Percentiles rank a stretch among this genome's conserved stretches.
Evolutionary conservation across 352 stramenopile genomes (phyloP).

Genomic region (Pythium sp.): DNA sequence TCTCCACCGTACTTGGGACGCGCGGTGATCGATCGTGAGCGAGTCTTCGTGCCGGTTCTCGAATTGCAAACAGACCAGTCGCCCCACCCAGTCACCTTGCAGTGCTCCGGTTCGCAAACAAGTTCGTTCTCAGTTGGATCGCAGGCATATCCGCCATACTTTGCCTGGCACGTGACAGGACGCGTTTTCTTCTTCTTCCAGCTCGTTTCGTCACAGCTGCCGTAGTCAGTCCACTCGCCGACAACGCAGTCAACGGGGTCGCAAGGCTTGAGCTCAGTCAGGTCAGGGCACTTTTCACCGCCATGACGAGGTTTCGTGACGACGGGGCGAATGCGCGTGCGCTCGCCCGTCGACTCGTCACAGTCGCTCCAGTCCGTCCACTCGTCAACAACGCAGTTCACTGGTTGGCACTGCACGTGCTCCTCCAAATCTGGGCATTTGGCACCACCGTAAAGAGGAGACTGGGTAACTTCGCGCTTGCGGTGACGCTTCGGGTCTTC

Average conservation of each 20-base stretch:
- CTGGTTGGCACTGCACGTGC: constrained; percentile 32
- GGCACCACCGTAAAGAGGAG: constrained; percentile 29
- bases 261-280: constrained; percentile 37
- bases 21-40: constrained; percentile 21
- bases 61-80: constrained; percentile 33
- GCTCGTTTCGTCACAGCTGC: constrained; percentile 34
- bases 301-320: constrained; percentile 24
- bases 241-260: constrained; percentile 47
- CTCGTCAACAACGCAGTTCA: constrained; percentile 36
- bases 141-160: constrained; percentile 41
- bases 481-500: constrained; percentile 41
- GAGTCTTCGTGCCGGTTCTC: constrained; percentile 37
- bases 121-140: constrained; percentile 44
- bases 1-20: constrained; percentile 36
- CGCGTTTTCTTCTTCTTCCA: constrained; percentile 51
- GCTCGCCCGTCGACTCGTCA: constrained; percentile 32
- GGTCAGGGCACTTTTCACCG: constrained; percentile 27
- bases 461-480: constrained; percentile 30
- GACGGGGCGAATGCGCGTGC: constrained; percentile 35
- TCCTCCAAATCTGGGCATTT: constrained; percentile 35
- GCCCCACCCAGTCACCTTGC: constrained; percentile 33
- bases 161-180: constrained; percentile 24
- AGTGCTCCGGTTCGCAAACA: constrained; percentile 50
- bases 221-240: constrained; percentile 38
- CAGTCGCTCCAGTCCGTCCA: constrained; percentile 51